phyloP scores from a whole-genome alignment of 2,329 filamentous ascomycete species.

The Ophiostoma ips region DNA sequence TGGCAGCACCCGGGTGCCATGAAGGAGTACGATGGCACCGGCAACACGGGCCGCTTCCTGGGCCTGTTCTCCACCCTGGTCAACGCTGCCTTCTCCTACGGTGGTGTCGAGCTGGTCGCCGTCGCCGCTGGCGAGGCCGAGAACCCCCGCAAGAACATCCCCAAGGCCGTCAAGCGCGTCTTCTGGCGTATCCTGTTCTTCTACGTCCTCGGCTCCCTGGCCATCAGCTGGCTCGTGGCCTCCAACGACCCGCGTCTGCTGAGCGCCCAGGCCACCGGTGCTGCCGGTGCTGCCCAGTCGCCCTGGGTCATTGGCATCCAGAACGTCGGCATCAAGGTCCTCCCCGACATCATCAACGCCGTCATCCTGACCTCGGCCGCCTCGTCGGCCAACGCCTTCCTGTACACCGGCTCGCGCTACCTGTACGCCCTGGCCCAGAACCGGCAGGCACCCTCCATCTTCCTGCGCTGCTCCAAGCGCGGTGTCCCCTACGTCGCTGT shows the following conservation, averaged over 20 bases:
- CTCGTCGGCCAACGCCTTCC: constrained; percentile 44
- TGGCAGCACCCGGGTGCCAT: constrained; percentile 28
- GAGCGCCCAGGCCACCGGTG: constrained; percentile 27
- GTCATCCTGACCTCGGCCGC: constrained; percentile 46
- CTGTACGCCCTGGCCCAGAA: constrained; percentile 47
- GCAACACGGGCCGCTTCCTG: constrained; percentile 24
- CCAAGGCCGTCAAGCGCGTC: constrained; percentile 48
- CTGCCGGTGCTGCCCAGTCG: constrained; percentile 39
- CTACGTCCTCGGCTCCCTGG: constrained; percentile 47
- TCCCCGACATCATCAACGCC: constrained; percentile 50
- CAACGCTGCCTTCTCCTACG: constrained; percentile 26
- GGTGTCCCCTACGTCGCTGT: constrained; percentile 30
- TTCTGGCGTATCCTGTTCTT: constrained; percentile 49
- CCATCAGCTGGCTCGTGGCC: constrained; percentile 48
- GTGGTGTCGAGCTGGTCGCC: constrained; percentile 42
- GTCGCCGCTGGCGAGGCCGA: constrained; percentile 52
- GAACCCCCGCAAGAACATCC: constrained; percentile 49
- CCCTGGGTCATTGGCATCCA: constrained; percentile 57
- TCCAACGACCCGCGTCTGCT: constrained; percentile 44
- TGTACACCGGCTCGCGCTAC: constrained; percentile 46
- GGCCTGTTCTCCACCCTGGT: constrained; percentile 14
- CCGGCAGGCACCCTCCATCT: constrained; percentile 42
- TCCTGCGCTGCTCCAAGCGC: constrained; percentile 39
- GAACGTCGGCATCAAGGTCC: constrained; percentile 45
- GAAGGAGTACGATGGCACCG: constrained; percentile 23